These are phyloP conservation scores for Alternaria atra DNA, from an alignment of 2,329 filamentous ascomycete genomes.

Conservation along the genomic window DNA sequence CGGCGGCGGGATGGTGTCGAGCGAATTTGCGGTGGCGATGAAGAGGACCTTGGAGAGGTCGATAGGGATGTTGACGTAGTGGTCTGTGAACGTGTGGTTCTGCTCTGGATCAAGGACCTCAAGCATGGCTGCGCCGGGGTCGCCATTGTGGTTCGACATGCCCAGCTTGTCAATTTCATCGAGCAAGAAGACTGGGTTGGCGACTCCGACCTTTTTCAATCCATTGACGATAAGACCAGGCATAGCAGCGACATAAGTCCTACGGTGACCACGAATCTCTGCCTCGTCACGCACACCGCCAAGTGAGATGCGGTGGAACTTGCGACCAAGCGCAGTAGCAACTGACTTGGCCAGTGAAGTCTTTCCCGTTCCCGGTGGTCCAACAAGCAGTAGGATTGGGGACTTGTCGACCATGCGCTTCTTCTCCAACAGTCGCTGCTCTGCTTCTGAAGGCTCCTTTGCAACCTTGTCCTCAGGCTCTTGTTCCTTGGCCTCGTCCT, in stretches of 20 bases:
- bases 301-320: constrained; percentile 96
- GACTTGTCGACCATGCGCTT: constrained; percentile 94
- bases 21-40: constrained; percentile 93
- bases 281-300: constrained; percentile 96
- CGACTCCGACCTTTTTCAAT: constrained; percentile 91
- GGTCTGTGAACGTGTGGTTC: constrained; percentile 92
- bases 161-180: constrained; percentile 99
- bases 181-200: constrained; percentile 93
- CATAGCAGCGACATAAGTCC: constrained; percentile 99
- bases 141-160: constrained; percentile 88
- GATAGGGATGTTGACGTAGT: constrained; percentile 95
- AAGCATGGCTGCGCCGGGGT: constrained; percentile 96
- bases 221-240: constrained; percentile 93
- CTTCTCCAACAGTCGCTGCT: constrained; percentile 77
- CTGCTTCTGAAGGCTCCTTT: constrained; percentile 56
- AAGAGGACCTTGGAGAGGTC: constrained; percentile 97
- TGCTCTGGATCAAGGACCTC: constrained; percentile 98
- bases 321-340: constrained; percentile 87
- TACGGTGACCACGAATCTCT: constrained; percentile 91
- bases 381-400: constrained; percentile 90
- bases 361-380: constrained; percentile 94
- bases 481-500: constrained; percentile 51
- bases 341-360: constrained; percentile 94
- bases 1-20: constrained; percentile 94
- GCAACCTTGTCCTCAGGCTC: constrained; percentile 53